Evolutionary conservation across 805 yeast genomes (phyloP), one percentile per base, ranked within the genome.

Genomic region (Metschnikowia borealis): DNA sequence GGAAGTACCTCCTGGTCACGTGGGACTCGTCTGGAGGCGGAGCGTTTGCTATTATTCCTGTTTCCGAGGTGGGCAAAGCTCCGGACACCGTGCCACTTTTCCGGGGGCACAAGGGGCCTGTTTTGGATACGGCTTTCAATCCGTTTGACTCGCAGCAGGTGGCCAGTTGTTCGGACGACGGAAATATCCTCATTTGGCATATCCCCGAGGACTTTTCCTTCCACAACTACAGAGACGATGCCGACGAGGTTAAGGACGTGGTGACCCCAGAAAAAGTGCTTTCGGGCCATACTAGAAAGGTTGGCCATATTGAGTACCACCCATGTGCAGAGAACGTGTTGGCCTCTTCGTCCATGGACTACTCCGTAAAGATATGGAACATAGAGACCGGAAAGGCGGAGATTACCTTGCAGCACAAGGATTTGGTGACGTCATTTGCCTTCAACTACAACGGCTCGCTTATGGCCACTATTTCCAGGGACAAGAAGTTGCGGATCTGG

Each of bases 21-120:
- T 90, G 97, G 96, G 89, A 88, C 52, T 78, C 97, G 32, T 85
- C 96, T 10, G 98, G 98, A 38, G 98, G 98, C 55, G 99, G 99
- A 47, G 95, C 98, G 0, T 91, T 94, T 74, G 97, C 96, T 1
- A 87, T 95, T 11, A 83, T 94, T 53, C 99, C 99, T 2, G 73
- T 89, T 23, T 65, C 67, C 7, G 97, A 92, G 67, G 84, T 82
- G 17, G 98, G 99, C 8, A 94, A 91, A 65, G 84, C 91, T 6
- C 97, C 97, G 3, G 99, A 94, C 60, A 82, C 85, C 53, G 91
- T 90, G 44, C 94, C 99, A 2, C 77, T 94, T 57, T 94, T 92
- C 69, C 82, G 97, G 62, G 99, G 99, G 14, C 99, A 92, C 67
- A 87, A 91, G 32, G 97, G 96, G 26, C 85, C 95, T 7, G 97